Percentiles rank a stretch among this genome's conserved stretches.
Conservation (phyloP, 208 protist species). For the Crithidia expoeki region DNA sequence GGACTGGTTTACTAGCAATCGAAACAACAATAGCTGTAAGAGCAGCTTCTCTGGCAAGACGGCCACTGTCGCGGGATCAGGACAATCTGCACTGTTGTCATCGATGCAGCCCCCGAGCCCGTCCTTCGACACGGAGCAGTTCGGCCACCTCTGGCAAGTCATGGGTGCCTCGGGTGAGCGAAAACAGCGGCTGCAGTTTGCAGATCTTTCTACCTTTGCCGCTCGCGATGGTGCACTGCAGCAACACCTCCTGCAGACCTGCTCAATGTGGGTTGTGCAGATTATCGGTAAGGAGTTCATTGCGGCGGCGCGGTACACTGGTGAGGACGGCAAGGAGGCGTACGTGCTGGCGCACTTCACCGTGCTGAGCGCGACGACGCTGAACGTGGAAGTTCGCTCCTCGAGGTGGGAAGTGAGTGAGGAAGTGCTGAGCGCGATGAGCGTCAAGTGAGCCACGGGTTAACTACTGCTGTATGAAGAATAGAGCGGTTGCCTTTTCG, state of each 20-base stretch:
- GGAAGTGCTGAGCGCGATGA: conserved; percentile 1
- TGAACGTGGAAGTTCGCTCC: conserved; percentile 7
- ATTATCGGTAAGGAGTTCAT: conserved; percentile 69
- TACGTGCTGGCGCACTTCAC: conserved; percentile 40
- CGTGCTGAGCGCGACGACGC: background rate
- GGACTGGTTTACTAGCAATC: conserved; percentile 14
- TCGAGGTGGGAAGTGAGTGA: conserved; percentile 5
- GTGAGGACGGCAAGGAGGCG: background rate
- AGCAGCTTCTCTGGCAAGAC: too few relatives aligned
- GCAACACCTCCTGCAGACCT: conserved; percentile 35
- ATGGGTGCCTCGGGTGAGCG: background rate
- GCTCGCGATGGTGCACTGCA: conserved; percentile 9
- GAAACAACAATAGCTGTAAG: background rate
- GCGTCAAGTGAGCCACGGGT: background rate
- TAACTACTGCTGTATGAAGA: background rate
- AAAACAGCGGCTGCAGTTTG: conserved; percentile 1
- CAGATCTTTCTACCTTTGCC: background rate
- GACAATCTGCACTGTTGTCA: background rate
- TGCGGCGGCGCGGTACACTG: conserved; percentile 38
- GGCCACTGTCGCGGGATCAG: background rate
- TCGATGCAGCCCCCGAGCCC: conserved; percentile 24
- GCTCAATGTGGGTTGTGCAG: conserved; percentile 56
- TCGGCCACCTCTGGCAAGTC: conserved; percentile 20
- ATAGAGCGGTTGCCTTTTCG: background rate
- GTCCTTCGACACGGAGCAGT: conserved; percentile 42